Base-by-base conservation (phyloP, 345 rosid genomes). In the Ceriops decandra region DNA sequence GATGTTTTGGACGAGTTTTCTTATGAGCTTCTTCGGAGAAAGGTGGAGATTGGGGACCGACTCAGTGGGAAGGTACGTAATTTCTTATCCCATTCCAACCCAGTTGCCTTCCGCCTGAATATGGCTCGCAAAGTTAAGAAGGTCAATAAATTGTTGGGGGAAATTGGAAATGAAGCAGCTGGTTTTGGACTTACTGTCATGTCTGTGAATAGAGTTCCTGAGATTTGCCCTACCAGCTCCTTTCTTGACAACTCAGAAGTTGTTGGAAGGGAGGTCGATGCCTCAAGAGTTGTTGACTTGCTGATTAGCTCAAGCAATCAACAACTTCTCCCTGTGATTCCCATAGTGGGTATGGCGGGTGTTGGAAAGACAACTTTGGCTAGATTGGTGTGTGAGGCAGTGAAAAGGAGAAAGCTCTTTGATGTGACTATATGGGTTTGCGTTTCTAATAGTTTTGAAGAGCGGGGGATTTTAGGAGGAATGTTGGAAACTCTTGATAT, bases 351-450 rank as follows among this genome's bases (percentile, higher is more conserved):
- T 2, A 78, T 78, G 75, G 60, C 54, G 0, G 78, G 82, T 7
- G 33, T 78, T 24, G 81, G 81, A 17, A 78, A 78, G 30, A 69
- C 81, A 2, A 49, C 75, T 5, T 8, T 78, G 32, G 78, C 75
- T 10, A 27, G 67, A 30, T 8, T 32, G 1, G 63, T 67, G n/a
- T 53, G 21, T 42, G 28, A 67, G 32, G 60, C 35, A 33, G 63
- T 10, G 26, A 28, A 7, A 20, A 47, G 11, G 19, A 56, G 27
- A 22, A 60, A 8, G 6, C 24, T 13, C 5, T 76, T 71, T 19
- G 63, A 57, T 52, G 35, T 3, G 1, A 67, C 28, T 28, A 57
- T 70, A 0, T 70, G 75, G 70, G 58, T 74, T 13, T 68, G 71
- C 54, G 74, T 61, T 17, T 61, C 74, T 10, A 51, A 60, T 8